Conservation (phyloP, 257 asterid species). For the Cynanchum wilfordii region DNA sequence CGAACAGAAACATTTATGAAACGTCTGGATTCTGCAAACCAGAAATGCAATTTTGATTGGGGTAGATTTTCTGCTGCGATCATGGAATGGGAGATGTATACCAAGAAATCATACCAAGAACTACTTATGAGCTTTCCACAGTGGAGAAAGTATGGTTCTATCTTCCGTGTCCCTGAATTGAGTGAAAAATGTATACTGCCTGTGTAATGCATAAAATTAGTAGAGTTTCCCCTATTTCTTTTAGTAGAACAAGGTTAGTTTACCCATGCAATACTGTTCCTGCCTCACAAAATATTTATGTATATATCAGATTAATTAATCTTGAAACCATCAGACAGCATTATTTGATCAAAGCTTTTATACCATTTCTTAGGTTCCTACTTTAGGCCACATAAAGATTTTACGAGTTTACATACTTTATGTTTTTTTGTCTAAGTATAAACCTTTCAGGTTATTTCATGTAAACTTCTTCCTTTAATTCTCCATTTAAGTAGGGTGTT, state of each 20-base stretch:
- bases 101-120: slow-evolving; percentile 36
- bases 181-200: not conserved
- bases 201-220: not conserved
- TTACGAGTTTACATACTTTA: no score
- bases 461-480: no score
- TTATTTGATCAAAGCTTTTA: no score
- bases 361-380: no score
- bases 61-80: slow-evolving; percentile 37
- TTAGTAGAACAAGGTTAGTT: not conserved
- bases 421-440: no score
- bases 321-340: no score
- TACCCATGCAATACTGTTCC: no score
- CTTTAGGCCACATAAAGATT: no score
- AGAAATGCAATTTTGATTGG: slow-evolving; percentile 32
- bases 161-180: slow-evolving; percentile 27
- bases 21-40: slow-evolving; percentile 14
- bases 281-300: no score
- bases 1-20: slow-evolving; percentile 31
- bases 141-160: slow-evolving; percentile 56
- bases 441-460: no score
- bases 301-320: no score
- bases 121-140: slow-evolving; percentile 41
- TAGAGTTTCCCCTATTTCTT: not conserved
- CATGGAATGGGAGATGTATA: slow-evolving; percentile 65
- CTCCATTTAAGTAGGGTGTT: no score